Evolutionary conservation across 345 rosid genomes (phyloP).

Genomic region (Nasturtium officinale): DNA sequence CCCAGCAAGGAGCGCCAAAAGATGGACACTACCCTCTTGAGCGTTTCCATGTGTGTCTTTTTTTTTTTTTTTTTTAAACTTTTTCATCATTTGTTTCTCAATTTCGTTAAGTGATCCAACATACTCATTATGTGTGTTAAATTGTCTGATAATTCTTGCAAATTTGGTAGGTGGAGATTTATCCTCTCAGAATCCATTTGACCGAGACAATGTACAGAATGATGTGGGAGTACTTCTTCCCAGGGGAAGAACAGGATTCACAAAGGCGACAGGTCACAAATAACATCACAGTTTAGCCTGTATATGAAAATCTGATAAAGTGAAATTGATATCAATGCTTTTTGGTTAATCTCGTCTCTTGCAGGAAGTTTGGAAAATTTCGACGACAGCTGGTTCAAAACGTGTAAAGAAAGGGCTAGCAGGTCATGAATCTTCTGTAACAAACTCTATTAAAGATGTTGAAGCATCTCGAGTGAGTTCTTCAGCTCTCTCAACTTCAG

Average conservation of each 20-base stretch:
- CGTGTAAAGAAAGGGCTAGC: conserved; percentile 80
- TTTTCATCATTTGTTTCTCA: neutral
- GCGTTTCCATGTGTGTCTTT: conserved; percentile 72
- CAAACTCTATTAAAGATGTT: conserved; percentile 59
- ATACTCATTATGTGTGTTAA: neutral
- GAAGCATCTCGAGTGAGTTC: conserved; percentile 60
- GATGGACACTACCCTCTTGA: conserved; percentile 89
- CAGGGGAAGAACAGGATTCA: conserved; percentile 97
- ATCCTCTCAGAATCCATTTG: conserved; percentile 94
- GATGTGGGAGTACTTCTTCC: conserved; percentile 98
- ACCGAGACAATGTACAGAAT: conserved; percentile 96
- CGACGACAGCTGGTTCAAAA: conserved; percentile 79
- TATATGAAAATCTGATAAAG: neutral
- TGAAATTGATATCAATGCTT: neutral
- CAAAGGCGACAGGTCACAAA: conserved; percentile 82
- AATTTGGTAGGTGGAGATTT: conserved; percentile 78
- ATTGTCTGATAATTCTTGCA: neutral
- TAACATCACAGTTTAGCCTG: conserved; percentile 12
- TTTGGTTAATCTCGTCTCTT: conserved; percentile 20
- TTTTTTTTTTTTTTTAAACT: neutral
- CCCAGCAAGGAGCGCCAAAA: conserved; percentile 91
- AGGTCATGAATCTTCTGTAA: conserved; percentile 60
- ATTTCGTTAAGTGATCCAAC: no score
- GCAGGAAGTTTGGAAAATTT: conserved; percentile 97
- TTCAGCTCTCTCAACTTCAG: conserved; percentile 41